Evolutionary conservation across 345 rosid species (phyloP).

Genomic region (sweet orange (Citrus sinensis)): DNA sequence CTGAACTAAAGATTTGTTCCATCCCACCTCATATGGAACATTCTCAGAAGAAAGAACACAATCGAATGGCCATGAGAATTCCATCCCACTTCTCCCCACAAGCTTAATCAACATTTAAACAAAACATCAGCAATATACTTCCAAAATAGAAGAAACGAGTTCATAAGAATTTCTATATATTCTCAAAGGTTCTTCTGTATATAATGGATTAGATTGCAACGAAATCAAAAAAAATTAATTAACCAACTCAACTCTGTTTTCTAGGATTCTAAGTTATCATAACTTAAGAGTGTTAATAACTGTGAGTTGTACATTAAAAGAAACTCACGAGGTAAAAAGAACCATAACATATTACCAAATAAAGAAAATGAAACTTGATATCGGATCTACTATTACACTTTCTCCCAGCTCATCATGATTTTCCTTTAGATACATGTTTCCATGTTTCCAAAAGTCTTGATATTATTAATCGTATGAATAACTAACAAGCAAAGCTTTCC

Average conservation of each 20-base stretch:
- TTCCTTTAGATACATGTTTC: neutral
- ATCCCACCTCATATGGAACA: neutral
- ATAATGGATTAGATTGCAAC: neutral
- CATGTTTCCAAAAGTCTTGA: neutral
- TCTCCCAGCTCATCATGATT: neutral
- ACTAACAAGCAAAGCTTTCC: neutral
- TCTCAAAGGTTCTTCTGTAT: neutral
- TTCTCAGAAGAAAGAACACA: neutral
- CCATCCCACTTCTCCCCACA: neutral
- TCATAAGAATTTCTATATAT: neutral
- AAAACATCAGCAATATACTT: neutral
- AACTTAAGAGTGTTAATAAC: neutral
- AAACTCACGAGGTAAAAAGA: neutral
- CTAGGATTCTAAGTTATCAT: neutral
- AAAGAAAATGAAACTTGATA: neutral
- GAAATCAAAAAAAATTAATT: neutral
- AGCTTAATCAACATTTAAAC: neutral
- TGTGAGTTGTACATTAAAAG: neutral
- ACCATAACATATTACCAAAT: neutral
- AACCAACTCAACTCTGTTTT: neutral
- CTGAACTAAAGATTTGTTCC: neutral
- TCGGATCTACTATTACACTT: neutral
- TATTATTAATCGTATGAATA: neutral
- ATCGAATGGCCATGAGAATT: neutral
- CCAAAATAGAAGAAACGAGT: neutral